Base-by-base conservation (phyloP, 768 basidiomycete genomes). In the Suillus americanus region DNA sequence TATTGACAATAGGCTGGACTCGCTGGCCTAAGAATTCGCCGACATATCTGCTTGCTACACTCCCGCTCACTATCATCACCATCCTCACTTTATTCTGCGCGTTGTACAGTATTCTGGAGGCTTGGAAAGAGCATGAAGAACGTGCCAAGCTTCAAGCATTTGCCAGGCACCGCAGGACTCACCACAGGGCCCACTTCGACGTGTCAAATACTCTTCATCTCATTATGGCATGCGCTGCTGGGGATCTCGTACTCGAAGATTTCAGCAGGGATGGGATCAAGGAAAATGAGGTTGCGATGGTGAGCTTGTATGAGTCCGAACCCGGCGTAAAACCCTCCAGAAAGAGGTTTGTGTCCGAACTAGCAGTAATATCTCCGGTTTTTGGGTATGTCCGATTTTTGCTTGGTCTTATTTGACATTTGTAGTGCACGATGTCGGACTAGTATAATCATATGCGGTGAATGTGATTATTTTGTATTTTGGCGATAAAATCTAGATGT, bases 1-100 rank as follows among this genome's bases (percentile, higher is more conserved):
- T 63, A 43, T 43, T 40, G 50, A 63, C 62, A 14, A 43, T 63
- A 16, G 62, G 62, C 10, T 63, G 62, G 62, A 37, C 62, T 56
- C 50, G 54, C 18, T 63, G 62, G 62, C 40, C 62, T 56, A 37
- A 43, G 2, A 18, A 37, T 1, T 51, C 18, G 14, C 41, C 62
- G 8, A 43, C 37, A 50, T 62, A 62, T 48, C 50, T 62, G 51
- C 40, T 62, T n/a, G 48, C 62, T 18, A 43, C 53, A n/a, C 14
- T 63, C 1, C 62, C 62, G 9, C 8, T 63, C 38, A 53, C 48
- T n/a, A 33, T 33, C 14, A 33, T 63, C 20, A 54, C 38, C 16
- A 30, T 55, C 14, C 53, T 63, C 10, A 57, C 62, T 13, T 38
- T 56, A 12, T 4, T 5, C 25, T 37, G 51, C 28, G 28, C 41